Evolutionary conservation across 352 stramenopile genomes (phyloP).

Genomic region (Globisporangium recalcitrans): DNA sequence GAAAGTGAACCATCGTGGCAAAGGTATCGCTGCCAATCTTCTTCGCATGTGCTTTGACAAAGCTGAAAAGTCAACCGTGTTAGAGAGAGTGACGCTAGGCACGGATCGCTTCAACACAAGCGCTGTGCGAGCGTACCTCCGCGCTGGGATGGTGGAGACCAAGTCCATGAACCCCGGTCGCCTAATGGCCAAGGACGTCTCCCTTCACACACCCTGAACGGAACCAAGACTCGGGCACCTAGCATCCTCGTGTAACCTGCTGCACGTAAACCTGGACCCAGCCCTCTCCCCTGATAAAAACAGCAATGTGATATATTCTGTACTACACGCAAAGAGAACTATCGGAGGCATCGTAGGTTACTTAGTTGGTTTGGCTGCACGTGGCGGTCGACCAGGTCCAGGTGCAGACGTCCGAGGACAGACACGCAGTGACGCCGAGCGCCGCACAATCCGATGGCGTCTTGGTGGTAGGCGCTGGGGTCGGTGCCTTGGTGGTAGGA

Average conservation of each 20-base stretch:
- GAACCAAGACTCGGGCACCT: not conserved
- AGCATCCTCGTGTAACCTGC: not conserved
- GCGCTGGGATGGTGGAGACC: slow-evolving; percentile 4
- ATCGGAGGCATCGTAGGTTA: not conserved
- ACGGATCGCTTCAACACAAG: slow-evolving; percentile 3
- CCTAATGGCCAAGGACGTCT: not conserved
- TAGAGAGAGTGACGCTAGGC: slow-evolving; percentile 3
- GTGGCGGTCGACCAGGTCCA: not conserved
- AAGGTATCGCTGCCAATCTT: not conserved
- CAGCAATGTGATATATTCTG: not conserved
- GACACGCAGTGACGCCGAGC: not conserved
- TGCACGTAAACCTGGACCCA: not conserved
- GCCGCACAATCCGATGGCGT: not conserved
- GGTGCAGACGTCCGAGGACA: not conserved
- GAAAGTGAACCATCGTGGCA: not conserved
- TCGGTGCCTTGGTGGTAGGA: not conserved
- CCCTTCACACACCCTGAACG: not conserved
- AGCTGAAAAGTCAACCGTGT: not conserved
- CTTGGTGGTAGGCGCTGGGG: not conserved
- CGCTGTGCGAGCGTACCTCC: slow-evolving; percentile 3
- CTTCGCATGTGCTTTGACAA: not conserved
- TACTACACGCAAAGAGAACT: not conserved
- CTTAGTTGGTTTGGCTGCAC: not conserved
- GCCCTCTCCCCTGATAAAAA: too few relatives aligned
- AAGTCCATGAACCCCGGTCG: not conserved